Evolutionary conservation across 2,329 filamentous ascomycete species (phyloP).

Genomic region (Bipolaris oryzae): DNA sequence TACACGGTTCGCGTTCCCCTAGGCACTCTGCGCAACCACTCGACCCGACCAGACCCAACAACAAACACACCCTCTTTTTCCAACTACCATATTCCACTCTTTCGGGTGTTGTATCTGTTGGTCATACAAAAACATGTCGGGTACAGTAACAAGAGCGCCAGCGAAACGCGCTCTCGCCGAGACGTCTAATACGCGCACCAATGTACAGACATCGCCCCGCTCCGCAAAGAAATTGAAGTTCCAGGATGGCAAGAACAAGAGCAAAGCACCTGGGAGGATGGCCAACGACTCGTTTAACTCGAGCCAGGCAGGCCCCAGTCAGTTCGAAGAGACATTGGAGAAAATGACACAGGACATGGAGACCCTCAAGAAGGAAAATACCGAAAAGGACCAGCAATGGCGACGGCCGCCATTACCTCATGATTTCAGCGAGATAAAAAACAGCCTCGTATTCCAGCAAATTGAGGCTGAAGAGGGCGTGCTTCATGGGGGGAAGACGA

Average conservation of each 20-base stretch:
- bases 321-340: conserved; percentile 94
- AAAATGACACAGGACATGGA: conserved; percentile 94
- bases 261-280: conserved; percentile 68
- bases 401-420: conserved; percentile 65
- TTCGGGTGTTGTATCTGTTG: not conserved
- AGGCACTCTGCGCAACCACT: conserved; percentile 26
- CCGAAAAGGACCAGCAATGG: conserved; percentile 95
- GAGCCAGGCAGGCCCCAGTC: conserved; percentile 84
- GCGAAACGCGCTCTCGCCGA: conserved; percentile 56
- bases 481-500: conserved; percentile 74
- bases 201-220: conserved; percentile 53
- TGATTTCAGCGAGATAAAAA: conserved; percentile 66
- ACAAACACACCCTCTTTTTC: conserved; percentile 15
- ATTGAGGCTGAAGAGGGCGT: conserved; percentile 94
- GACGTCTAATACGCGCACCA: conserved; percentile 52
- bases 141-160: conserved; percentile 44
- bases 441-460: conserved; percentile 87
- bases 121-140: conserved; percentile 36
- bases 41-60: conserved; percentile 17
- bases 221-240: conserved; percentile 83
- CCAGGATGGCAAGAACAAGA: conserved; percentile 63
- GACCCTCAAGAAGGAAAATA: conserved; percentile 81
- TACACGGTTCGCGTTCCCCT: conserved; percentile 29
- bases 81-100: conserved; percentile 5
- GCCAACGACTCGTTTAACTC: conserved; percentile 62